Conservation (phyloP, 2,329 filamentous ascomycete genomes). For the Alternaria rosae region DNA sequence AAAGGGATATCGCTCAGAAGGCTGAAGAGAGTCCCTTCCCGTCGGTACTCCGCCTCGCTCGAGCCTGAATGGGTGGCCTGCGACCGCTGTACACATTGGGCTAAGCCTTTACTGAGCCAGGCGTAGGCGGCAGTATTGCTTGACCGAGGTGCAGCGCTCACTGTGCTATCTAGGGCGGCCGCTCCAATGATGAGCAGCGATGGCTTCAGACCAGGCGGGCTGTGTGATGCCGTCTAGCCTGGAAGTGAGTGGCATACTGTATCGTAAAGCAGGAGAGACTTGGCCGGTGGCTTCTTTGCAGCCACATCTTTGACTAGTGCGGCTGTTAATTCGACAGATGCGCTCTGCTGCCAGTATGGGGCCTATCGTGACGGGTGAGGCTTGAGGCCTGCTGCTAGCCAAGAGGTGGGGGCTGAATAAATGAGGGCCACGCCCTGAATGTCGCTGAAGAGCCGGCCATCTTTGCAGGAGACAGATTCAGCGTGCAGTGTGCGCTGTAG, state of each 20-base stretch:
- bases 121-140: slow-evolving; percentile 22
- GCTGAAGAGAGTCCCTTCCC: slow-evolving; percentile 2
- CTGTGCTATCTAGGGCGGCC: slow-evolving; percentile 4
- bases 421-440: background rate
- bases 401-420: background rate
- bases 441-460: background rate
- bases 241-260: slow-evolving; percentile 12
- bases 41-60: slow-evolving; percentile 22
- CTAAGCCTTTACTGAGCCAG: slow-evolving; percentile 18
- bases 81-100: slow-evolving; percentile 12
- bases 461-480: background rate
- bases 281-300: slow-evolving; percentile 19
- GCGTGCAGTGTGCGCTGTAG: background rate
- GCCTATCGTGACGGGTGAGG: background rate
- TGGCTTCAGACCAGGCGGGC: slow-evolving; percentile 31
- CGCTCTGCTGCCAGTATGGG: slow-evolving; percentile 11
- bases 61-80: slow-evolving; percentile 10
- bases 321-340: slow-evolving; percentile 20
- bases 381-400: background rate
- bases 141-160: slow-evolving; percentile 24
- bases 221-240: slow-evolving; percentile 20
- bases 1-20: slow-evolving; percentile 12
- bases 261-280: slow-evolving; percentile 18
- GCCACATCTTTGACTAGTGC: slow-evolving; percentile 19
- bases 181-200: slow-evolving; percentile 26